A percentile compares a stretch with the other conserved stretches of the same genome.
Evolutionary conservation across 257 asterid genomes (phyloP).

Genomic region (Nemophila menziesii): DNA sequence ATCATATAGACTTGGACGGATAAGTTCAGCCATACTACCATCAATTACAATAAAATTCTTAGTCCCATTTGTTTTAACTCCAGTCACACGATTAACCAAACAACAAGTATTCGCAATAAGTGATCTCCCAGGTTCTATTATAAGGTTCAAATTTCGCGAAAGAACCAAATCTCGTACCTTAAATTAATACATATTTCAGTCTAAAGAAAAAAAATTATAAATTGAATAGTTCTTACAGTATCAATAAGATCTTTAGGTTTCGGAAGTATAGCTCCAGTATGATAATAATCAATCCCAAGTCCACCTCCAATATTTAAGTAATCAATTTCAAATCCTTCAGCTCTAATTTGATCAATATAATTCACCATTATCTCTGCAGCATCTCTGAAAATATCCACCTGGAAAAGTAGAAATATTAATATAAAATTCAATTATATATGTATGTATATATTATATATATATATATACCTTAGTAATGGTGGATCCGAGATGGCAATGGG

Average conservation of each 20-base stretch:
- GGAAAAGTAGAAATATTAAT: conserved; percentile 5
- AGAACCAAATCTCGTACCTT: conserved; percentile 81
- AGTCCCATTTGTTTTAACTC: conserved; percentile 89
- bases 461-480: conserved; percentile 76
- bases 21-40: conserved; percentile 98
- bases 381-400: conserved; percentile 96
- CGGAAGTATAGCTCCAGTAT: conserved; percentile 84
- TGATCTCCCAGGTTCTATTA: conserved; percentile 94
- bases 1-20: conserved; percentile 85
- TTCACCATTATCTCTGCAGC: conserved; percentile 92
- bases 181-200: conserved; percentile 1
- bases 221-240: conserved; percentile 42
- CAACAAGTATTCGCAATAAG: conserved; percentile 94
- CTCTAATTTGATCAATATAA: conserved; percentile 79
- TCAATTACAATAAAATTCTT: conserved; percentile 83
- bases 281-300: conserved; percentile 88
- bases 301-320: conserved; percentile 97
- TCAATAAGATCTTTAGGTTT: conserved; percentile 79
- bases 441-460: too few relatives aligned
- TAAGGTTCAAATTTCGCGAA: conserved; percentile 76
- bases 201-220: background rate
- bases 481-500: conserved; percentile 95
- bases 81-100: conserved; percentile 80
- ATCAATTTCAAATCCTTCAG: conserved; percentile 82
- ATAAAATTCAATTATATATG: background rate